These are phyloP conservation scores for Dalbergia oliveri DNA, from an alignment of 306 rosid genomes.

Conservation along the genomic window DNA sequence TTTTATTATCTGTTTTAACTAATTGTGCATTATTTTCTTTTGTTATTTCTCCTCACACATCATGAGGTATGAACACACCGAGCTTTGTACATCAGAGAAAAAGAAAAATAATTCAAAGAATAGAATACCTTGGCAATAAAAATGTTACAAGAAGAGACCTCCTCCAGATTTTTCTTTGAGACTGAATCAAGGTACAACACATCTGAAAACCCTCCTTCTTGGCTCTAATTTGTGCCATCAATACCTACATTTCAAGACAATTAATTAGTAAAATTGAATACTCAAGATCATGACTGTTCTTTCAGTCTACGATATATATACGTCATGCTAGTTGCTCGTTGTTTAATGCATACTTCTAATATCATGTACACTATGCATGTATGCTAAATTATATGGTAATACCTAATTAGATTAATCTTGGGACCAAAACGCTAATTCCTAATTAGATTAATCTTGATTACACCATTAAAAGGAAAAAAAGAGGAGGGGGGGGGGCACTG, in stretches of 20 bases:
- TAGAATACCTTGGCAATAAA: constrained; percentile 79
- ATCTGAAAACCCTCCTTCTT: constrained; percentile 85
- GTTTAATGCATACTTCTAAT: background rate
- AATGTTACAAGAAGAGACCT: constrained; percentile 90
- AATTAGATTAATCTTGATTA: background rate
- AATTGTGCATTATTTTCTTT: background rate
- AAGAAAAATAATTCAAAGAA: background rate
- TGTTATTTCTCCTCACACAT: no score
- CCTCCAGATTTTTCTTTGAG: constrained; percentile 75
- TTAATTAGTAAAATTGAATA: background rate
- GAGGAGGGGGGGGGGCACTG: background rate
- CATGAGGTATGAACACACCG: background rate
- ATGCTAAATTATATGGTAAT: no score
- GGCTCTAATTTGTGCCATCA: constrained; percentile 76
- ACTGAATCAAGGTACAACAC: constrained; percentile 80
- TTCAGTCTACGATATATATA: background rate
- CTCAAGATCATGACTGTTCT: background rate
- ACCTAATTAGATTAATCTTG: no score
- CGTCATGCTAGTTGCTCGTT: background rate
- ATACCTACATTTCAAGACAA: constrained; percentile 57
- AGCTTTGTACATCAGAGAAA: background rate
- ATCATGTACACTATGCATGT: background rate
- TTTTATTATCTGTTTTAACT: background rate
- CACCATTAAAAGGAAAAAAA: background rate
- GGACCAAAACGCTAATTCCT: no score